A percentile compares a stretch with the other conserved stretches of the same genome.
Evolutionary conservation across 1,284 basidiomycete species (phyloP).

Genomic region (Sporisorium scitamineum): DNA sequence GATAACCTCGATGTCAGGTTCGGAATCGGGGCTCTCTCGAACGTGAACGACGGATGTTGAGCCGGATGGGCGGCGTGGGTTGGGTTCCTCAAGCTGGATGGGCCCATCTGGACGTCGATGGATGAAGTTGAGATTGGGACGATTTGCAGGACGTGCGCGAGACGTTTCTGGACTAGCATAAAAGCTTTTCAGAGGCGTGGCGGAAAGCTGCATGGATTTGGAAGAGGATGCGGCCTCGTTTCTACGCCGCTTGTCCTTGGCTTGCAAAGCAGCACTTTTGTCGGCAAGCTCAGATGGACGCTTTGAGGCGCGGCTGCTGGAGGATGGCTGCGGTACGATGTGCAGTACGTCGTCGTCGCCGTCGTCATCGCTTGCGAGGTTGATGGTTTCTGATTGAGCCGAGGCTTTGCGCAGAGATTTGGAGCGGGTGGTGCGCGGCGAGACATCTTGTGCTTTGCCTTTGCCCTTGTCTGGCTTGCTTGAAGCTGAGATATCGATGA

Average conservation of each 20-base stretch:
- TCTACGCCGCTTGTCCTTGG: conserved; percentile 13
- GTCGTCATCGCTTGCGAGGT: conserved; percentile 10
- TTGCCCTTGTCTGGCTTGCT: conserved; percentile 18
- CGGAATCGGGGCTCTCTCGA: neutral
- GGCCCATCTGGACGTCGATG: conserved; percentile 12
- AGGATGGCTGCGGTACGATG: neutral
- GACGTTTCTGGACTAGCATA: neutral
- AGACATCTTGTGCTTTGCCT: conserved; percentile 16
- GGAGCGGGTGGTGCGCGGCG: conserved; percentile 6
- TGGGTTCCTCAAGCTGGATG: conserved; percentile 13
- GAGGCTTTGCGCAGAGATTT: conserved; percentile 3
- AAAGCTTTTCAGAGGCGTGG: no score
- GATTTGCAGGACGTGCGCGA: neutral
- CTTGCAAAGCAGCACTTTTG: conserved; percentile 16
- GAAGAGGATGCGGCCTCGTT: neutral
- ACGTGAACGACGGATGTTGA: neutral
- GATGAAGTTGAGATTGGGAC: neutral
- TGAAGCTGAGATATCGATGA: neutral
- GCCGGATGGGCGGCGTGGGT: neutral
- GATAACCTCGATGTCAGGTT: neutral
- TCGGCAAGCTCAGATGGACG: neutral
- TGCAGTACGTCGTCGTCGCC: conserved; percentile 8
- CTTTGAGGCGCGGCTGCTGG: neutral
- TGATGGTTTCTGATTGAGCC: conserved; percentile 1
- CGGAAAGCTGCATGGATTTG: no score